Evolutionary conservation across 345 rosid species (phyloP).

Genomic region (Nasturtium officinale): DNA sequence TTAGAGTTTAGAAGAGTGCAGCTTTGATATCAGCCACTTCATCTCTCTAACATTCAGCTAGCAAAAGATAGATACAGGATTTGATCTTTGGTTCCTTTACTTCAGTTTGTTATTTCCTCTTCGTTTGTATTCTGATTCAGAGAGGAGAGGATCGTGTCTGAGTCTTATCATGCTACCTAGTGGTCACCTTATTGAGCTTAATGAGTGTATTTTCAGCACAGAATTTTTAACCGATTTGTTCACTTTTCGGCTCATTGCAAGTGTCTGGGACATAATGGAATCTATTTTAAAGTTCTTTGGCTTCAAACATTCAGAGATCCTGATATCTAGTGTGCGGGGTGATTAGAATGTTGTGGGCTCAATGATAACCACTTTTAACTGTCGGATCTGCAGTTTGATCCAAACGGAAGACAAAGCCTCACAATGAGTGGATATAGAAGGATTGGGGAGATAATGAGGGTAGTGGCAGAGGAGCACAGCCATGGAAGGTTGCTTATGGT

Average conservation of each 20-base stretch:
- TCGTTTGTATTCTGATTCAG: background rate
- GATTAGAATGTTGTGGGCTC: constrained; percentile 1
- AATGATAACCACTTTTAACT: background rate
- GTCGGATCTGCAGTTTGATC: constrained; percentile 65
- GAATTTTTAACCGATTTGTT: background rate
- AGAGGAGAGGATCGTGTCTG: background rate
- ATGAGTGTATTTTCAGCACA: background rate
- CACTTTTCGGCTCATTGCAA: background rate
- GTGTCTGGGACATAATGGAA: background rate
- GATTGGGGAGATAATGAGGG: constrained; percentile 57
- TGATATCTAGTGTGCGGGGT: background rate
- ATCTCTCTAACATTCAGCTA: background rate
- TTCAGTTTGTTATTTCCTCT: background rate
- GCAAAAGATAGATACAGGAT: background rate
- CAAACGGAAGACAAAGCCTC: constrained; percentile 88
- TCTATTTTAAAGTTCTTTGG: background rate
- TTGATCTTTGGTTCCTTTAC: background rate
- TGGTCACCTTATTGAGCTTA: background rate
- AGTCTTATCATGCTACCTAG: background rate
- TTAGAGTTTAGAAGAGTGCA: background rate
- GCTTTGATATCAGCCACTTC: background rate
- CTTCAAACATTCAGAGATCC: background rate
- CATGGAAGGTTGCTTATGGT: constrained; percentile 73
- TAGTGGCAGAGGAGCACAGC: constrained; percentile 54
- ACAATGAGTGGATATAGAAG: constrained; percentile 80